Evolutionary conservation across 2,329 filamentous ascomycete species (phyloP), one percentile per base, ranked within the genome.

Genomic region (Trichoderma lentiforme): DNA sequence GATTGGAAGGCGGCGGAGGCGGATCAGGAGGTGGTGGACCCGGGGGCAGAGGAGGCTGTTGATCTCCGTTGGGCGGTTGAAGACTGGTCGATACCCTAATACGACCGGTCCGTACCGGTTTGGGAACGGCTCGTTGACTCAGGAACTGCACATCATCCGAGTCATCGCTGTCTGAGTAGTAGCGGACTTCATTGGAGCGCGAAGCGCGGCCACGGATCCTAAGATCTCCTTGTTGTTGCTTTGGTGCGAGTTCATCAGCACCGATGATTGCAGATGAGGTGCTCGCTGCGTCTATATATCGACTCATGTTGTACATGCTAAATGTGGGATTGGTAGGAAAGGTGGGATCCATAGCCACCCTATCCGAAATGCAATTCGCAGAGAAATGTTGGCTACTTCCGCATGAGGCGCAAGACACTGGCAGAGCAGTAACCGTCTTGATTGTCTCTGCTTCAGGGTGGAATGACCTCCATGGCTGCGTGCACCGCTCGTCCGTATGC

Each of bases 401-500:
- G 75, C 90, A 92, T 43, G 78, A 79, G 72, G 88, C 89, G 79
- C 90, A 91, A 68, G 83, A 86, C 1, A 84, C 80, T 0, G 84
- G 83, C 24, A 91, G 83, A 34, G 79, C 78, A 63, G 80, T 80
- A 51, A 90, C 87, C 73, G 84, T 88, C 71, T 81, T 83, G 63
- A 84, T 80, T 15, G 79, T 79, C 18, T 80, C 77, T 11, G 80
- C 75, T 15, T 81, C 79, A 2, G 83, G 83, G 14, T 81, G 78
- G 77, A 86, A 91, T 21, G 84, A 88, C 71, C 86, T 84, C 90
- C 90, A 93, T 28, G 91, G 81, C 62, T 85, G 82, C 68, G 87
- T 85, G 78, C 92, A 93, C 3, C 86, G 80, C 14, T 82, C 78
- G 77, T 93, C 91, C 9, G 85, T 75, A 75, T 94, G 92, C 9